Conservation (phyloP, 331 rosid species). For the Malus hybrid region DNA sequence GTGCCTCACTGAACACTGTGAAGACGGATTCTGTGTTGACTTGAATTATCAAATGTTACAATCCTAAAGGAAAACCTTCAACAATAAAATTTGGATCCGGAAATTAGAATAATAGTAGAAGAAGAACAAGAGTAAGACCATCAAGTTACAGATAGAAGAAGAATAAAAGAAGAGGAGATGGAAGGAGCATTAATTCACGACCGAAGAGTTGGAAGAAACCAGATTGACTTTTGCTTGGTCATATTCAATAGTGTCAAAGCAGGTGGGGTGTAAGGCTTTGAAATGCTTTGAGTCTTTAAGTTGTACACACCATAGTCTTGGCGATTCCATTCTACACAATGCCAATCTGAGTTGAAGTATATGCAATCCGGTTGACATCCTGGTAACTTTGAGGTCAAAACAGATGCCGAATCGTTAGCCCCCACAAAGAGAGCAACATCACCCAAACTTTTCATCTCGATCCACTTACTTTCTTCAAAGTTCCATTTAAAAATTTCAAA, state of each 20-base stretch:
- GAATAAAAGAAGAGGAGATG: no score
- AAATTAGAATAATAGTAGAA: no score
- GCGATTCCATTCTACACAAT: neutral
- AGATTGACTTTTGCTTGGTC: neutral
- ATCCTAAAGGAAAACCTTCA: no score
- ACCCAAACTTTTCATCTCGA: neutral
- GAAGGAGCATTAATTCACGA: no score
- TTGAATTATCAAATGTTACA: no score
- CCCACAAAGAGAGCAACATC: neutral
- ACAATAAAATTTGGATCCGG: no score
- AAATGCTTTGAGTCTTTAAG: neutral
- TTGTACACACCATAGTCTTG: neutral
- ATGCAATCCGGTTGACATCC: neutral
- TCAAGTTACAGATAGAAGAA: no score
- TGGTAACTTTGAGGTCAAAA: neutral
- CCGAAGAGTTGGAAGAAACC: neutral
- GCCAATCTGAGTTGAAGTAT: neutral
- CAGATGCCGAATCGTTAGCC: neutral
- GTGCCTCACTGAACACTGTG: no score
- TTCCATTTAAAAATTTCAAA: neutral
- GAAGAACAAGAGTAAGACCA: no score
- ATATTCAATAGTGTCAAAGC: neutral
- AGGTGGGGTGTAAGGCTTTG: neutral
- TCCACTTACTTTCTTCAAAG: neutral
- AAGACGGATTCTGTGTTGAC: no score